Evolutionary conservation across 2,329 filamentous ascomycete genomes (phyloP), one percentile per base, ranked within the genome.

Genomic region (Beauveria australis): DNA sequence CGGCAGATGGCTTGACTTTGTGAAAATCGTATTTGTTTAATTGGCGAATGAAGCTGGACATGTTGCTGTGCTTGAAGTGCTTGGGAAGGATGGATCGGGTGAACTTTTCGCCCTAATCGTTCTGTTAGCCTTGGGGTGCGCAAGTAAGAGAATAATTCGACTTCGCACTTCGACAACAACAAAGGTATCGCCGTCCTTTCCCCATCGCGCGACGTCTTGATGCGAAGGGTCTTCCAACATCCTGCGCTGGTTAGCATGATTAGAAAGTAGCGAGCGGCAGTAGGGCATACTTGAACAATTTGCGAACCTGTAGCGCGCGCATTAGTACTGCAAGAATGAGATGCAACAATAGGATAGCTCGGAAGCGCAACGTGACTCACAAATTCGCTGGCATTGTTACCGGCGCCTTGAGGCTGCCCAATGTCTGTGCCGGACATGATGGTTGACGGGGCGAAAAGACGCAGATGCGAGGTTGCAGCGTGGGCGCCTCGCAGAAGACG

Each of bases 31-130:
- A 97, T 73, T 97, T 97, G 79, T 97, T 97, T 62, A 97, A 79
- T 73, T 97, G 92, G 53, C 92, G 89, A 62, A 97, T 92, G 72
- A 97, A 97, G 75, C 92, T 96, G 37, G 92, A 92, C 78, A 97
- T 97, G 74, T 97, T 97, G 82, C 91, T 96, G 76, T 97, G 94
- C 76, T 99, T 99, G 81, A 99, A 99, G 70, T 97, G 92, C 72
- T 97, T 97, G 2, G 94, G 94, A 18, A 99, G 84, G 68, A 99
- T 96, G 44, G 90, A 89, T 73, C 97, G 96, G 24, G 94, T 97
- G 71, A 99, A 99, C 74, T 96, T 96, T 74, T 97, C 93, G 74
- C 95, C 96, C 93, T 97, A 73, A 62, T 18, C n/a, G 16, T 37
- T 10, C 19, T 33, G 48, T 47, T 33, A 63, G 30, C 30, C 14